Base-by-base conservation (phyloP, 139 green algal species). In the Chlamydomonas schloesseri region DNA sequence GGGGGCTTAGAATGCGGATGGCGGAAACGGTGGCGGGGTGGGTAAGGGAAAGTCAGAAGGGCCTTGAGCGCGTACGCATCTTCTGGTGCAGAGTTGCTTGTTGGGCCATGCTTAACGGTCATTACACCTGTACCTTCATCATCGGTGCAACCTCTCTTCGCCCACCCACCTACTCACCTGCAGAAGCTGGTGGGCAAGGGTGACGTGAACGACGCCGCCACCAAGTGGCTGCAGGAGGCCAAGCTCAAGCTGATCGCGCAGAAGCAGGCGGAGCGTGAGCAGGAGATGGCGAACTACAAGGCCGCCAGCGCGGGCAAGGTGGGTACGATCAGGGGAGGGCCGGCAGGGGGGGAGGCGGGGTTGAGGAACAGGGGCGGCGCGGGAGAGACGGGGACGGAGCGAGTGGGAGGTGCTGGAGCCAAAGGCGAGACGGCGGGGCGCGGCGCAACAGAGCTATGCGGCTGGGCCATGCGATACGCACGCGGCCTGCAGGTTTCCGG, bases 221-320 rank as follows among this genome's bases (percentile, higher is more conserved):
- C 65, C 36, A 55, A 62, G 33, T 91, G 87, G 87, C 65, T 91
- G 65, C 62, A 82, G 37, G 88, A 91, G 13, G 74, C 80, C 26
- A 91, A 91, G 83, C 47, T 67, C 58, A 88, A 91, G 83, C 83
- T 91, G 10, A 36, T 91, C 33, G 88, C 88, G 15, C 68, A 87
- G 71, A 91, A 91, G 83, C 81, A 87, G 70, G 70, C 67, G 76
- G 88, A 91, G 76, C 76, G 88, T 2, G 88, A 91, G 37, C 64
- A 65, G 24, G 88, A 91, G 82, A 88, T 83, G 29, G 74, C 68
- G 37, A 73, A n/a, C 18, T 91, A 88, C 76, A 83, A 83, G 79
- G 73, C 73, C 28, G n/a, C 62, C 37, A 62, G 26, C 17, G 50
- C 81, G 26, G 87, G 73, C 37, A 85, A 91, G 87, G 81, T 86